phyloP scores from a whole-genome alignment of 1,284 basidiomycete species.

The Coniophora puteana region DNA sequence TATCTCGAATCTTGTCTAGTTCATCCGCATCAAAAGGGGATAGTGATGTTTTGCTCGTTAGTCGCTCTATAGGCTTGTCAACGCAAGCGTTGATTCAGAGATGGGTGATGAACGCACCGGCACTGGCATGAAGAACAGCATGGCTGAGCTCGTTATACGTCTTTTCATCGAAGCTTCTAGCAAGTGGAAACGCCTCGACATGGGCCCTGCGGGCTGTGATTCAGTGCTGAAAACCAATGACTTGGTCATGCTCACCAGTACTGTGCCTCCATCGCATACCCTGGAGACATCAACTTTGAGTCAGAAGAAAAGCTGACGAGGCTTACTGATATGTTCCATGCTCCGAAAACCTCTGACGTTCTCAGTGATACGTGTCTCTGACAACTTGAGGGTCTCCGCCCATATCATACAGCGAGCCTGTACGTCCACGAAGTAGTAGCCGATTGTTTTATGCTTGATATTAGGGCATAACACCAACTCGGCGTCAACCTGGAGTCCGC shows the following conservation, averaged over 20 bases:
- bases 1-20: constrained; percentile 11
- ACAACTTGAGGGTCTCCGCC: constrained; percentile 1
- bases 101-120: constrained; percentile 3
- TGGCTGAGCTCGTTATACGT: constrained; percentile 7
- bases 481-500: not conserved
- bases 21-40: constrained; percentile 17
- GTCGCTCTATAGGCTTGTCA: constrained; percentile 2
- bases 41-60: constrained; percentile 37
- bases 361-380: constrained; percentile 1
- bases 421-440: constrained; percentile 9
- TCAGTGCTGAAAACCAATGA: not conserved
- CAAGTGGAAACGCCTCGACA: constrained; percentile 9
- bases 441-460: constrained; percentile 3
- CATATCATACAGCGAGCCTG: constrained; percentile 4
- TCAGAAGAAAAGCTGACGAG: not conserved
- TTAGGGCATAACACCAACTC: constrained; percentile 4
- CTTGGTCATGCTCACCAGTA: constrained; percentile 1
- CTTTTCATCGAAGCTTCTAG: constrained; percentile 1
- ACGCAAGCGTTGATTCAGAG: not conserved
- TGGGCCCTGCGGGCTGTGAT: constrained; percentile 5
- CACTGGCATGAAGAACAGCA: constrained; percentile 10
- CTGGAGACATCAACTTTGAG: not conserved
- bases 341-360: constrained; percentile 5
- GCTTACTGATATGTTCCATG: constrained; percentile 2
- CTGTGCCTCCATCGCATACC: constrained; percentile 4